phyloP scores from a whole-genome alignment of 2,329 filamentous ascomycete genomes.

The Aspergillus sp. region DNA sequence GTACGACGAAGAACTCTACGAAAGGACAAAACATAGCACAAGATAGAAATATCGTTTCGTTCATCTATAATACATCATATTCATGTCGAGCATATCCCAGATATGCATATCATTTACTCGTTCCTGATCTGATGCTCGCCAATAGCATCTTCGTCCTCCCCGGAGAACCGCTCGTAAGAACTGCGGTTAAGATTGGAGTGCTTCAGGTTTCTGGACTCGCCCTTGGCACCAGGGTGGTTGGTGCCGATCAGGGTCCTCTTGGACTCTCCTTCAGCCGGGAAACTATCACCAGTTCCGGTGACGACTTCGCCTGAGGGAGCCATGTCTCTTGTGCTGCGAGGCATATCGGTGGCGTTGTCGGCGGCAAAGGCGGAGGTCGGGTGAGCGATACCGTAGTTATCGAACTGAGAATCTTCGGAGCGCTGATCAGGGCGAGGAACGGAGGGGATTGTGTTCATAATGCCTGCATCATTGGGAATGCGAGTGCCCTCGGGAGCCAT shows the following conservation, averaged over 20 bases:
- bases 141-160: conserved; percentile 39
- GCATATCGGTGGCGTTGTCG: conserved; percentile 53
- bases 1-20: not conserved
- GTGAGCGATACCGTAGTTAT: conserved; percentile 40
- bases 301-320: conserved; percentile 41
- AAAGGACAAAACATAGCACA: not conserved
- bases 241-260: conserved; percentile 34
- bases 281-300: conserved; percentile 44
- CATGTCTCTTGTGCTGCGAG: conserved; percentile 40
- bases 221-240: conserved; percentile 42
- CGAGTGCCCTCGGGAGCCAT: conserved; percentile 43
- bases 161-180: conserved; percentile 40
- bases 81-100: not conserved
- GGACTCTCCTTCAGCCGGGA: conserved; percentile 41
- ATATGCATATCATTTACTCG: conserved; percentile 8
- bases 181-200: conserved; percentile 41
- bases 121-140: conserved; percentile 34
- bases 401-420: conserved; percentile 32
- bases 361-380: conserved; percentile 46
- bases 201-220: conserved; percentile 42
- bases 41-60: not conserved
- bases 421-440: conserved; percentile 52
- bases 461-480: conserved; percentile 51
- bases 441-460: conserved; percentile 50
- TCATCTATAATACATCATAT: conserved; percentile 3